Evolutionary conservation across 352 stramenopile species (phyloP).

Genomic region (Phytophthora capsici): DNA sequence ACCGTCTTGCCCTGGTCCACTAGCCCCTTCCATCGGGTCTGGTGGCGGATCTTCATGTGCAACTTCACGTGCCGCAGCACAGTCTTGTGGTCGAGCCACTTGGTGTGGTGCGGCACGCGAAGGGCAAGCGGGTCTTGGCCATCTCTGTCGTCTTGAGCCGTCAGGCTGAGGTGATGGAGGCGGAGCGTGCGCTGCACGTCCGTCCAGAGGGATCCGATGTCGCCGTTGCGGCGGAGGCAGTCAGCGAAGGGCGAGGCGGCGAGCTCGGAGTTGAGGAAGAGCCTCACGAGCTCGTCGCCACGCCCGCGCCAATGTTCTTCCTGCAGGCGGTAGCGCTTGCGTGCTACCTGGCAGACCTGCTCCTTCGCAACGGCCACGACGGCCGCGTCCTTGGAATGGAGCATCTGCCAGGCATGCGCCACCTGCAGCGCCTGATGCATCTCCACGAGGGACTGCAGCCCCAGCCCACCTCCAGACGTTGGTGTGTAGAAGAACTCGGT

Average conservation of each 20-base stretch:
- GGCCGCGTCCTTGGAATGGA: constrained; percentile 8
- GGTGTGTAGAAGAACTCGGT: constrained; percentile 21
- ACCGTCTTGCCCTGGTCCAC: constrained; percentile 1
- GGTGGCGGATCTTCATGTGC: constrained; percentile 6
- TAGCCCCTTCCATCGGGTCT: background rate
- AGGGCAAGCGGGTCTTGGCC: background rate
- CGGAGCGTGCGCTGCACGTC: constrained; percentile 8
- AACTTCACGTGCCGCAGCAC: constrained; percentile 14
- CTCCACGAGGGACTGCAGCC: constrained; percentile 14
- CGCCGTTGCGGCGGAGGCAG: background rate
- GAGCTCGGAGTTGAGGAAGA: constrained; percentile 16
- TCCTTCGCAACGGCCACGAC: background rate
- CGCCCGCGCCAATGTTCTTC: constrained; percentile 16
- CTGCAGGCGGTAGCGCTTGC: constrained; percentile 16
- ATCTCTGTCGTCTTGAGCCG: background rate
- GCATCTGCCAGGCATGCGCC: constrained; percentile 24
- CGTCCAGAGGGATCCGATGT: constrained; percentile 18
- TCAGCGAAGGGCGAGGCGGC: background rate
- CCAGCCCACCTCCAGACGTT: constrained; percentile 6
- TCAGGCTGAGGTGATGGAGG: background rate
- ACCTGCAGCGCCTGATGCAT: constrained; percentile 22
- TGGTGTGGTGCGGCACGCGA: constrained; percentile 6
- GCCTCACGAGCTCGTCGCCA: background rate
- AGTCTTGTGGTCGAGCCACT: constrained; percentile 10
- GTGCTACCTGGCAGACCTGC: constrained; percentile 13